Evolutionary conservation across 805 yeast species (phyloP).

Genomic region (Kodamaea neixiangensis): DNA sequence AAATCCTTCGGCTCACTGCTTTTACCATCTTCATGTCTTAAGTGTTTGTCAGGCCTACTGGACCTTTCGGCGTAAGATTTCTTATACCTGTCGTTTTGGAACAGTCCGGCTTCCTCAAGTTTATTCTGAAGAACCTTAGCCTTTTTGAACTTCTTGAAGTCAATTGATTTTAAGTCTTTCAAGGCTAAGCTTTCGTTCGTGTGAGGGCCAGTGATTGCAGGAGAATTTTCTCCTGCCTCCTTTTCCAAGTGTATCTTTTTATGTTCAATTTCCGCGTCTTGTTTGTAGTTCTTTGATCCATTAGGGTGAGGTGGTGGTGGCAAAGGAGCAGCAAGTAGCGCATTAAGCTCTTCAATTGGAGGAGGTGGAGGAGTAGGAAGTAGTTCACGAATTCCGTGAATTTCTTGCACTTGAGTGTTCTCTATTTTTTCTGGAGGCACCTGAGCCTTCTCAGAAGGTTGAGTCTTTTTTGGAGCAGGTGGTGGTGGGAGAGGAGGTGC

Average conservation of each 20-base stretch:
- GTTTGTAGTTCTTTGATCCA: not conserved
- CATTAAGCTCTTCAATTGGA: not conserved
- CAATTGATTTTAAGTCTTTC: not conserved
- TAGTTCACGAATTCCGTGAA: not conserved
- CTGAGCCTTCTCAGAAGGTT: too few relatives aligned
- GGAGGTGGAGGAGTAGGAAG: not conserved
- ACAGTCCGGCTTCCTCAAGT: not conserved
- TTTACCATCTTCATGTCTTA: too few relatives aligned
- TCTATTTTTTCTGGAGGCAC: too few relatives aligned
- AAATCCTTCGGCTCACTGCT: too few relatives aligned
- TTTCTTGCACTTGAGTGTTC: not conserved
- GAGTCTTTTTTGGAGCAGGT: not conserved
- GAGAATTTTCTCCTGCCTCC: not conserved
- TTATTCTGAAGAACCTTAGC: not conserved
- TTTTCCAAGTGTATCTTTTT: not conserved
- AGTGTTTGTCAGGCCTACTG: too few relatives aligned
- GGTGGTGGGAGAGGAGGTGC: not conserved
- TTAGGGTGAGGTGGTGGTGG: not conserved
- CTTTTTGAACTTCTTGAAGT: not conserved
- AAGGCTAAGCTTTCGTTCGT: not conserved
- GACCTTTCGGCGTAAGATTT: not conserved
- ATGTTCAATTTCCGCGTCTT: not conserved
- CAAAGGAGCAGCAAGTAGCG: not conserved
- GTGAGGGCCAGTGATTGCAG: not conserved
- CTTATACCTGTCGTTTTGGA: not conserved